phyloP scores from a whole-genome alignment of 805 yeast genomes.

The Teunomyces stri region DNA sequence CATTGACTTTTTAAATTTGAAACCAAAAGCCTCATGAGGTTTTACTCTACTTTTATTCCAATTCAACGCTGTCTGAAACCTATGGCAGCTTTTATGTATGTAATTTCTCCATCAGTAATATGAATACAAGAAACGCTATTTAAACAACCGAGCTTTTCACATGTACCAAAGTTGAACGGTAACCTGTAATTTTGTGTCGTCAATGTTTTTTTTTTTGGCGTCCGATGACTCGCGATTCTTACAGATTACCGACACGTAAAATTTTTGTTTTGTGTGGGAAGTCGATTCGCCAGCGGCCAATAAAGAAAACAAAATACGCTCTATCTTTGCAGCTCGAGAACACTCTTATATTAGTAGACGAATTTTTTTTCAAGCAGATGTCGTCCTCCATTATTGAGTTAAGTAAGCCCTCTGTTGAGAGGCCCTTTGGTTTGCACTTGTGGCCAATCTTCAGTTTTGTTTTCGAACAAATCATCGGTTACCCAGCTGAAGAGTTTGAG shows the following conservation, averaged over 20 bases:
- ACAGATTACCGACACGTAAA: conserved; percentile 3
- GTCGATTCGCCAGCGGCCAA: conserved; percentile 1
- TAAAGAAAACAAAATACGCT: not conserved
- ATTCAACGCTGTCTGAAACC: not conserved
- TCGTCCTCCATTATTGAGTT: conserved; percentile 20
- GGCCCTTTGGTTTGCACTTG: conserved; percentile 57
- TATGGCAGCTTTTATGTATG: not conserved
- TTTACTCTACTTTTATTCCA: not conserved
- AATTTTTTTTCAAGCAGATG: not conserved
- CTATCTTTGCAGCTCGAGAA: not conserved
- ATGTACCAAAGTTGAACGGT: not conserved
- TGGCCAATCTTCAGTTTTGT: conserved; percentile 65
- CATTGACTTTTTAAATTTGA: conserved; percentile 77
- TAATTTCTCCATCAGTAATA: not conserved
- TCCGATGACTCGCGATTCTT: not conserved
- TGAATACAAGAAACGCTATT: not conserved
- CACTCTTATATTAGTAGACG: not conserved
- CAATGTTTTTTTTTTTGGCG: not conserved
- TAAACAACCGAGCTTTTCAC: not conserved
- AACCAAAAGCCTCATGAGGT: conserved; percentile 24
- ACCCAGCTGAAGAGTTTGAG: conserved; percentile 63
- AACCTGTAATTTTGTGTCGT: not conserved
- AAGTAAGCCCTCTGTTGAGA: conserved; percentile 35
- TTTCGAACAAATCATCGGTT: conserved; percentile 46
- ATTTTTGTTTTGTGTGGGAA: not conserved